These are phyloP conservation scores for Leucaena leucocephala DNA, from an alignment of 306 rosid species.

Conservation along the genomic window DNA sequence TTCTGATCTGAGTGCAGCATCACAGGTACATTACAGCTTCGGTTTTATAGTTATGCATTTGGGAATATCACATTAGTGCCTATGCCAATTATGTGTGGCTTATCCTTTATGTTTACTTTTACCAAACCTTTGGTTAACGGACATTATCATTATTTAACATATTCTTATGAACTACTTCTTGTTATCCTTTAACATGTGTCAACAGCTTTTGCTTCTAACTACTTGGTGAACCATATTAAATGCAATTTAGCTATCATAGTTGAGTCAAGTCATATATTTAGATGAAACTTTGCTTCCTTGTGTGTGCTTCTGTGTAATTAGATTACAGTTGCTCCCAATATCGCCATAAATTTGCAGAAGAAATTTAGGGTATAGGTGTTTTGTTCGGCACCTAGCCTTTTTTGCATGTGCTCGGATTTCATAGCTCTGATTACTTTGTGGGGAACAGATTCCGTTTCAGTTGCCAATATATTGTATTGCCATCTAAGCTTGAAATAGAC, in stretches of 20 bases:
- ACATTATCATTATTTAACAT: not conserved
- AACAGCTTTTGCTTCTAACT: not conserved
- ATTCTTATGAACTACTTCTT: not conserved
- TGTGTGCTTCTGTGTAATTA: not conserved
- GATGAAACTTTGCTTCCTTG: not conserved
- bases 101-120: not conserved
- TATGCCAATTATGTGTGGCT: constrained; percentile 4
- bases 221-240: not conserved
- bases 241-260: not conserved
- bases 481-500: not conserved
- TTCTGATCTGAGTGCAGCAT: constrained; percentile 97
- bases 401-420: not conserved
- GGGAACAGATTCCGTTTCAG: not conserved
- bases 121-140: constrained; percentile 7
- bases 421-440: not conserved
- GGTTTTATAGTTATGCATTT: constrained; percentile 28
- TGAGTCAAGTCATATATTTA: not conserved
- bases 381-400: not conserved
- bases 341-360: not conserved
- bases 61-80: not conserved
- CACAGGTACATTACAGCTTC: constrained; percentile 64
- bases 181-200: not conserved
- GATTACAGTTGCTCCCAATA: not conserved
- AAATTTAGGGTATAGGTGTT: constrained; percentile 13
- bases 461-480: not conserved